Conservation (phyloP, 176 grass and related monocot genomes). For the Phoenix roebelenii region DNA sequence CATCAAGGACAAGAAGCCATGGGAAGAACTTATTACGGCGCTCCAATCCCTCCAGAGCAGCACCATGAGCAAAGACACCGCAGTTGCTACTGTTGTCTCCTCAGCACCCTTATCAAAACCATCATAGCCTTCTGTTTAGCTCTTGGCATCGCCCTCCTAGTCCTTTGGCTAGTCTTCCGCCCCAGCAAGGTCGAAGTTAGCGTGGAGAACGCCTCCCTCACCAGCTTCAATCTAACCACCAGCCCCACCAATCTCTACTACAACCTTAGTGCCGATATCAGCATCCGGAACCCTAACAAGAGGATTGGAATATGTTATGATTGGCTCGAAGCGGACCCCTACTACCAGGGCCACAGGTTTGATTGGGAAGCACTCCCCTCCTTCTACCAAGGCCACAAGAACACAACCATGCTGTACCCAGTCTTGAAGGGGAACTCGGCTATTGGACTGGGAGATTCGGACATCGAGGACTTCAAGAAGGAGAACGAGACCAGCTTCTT, state of each 20-base stretch:
- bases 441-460: not conserved
- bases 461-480: not conserved
- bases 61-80: constrained; percentile 8
- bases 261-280: constrained; percentile 34
- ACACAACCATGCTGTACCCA: constrained; percentile 7
- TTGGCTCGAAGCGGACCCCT: constrained; percentile 27
- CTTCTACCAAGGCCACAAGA: constrained; percentile 28
- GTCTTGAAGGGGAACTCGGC: constrained; percentile 15
- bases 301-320: constrained; percentile 39
- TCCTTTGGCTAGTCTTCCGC: constrained; percentile 55
- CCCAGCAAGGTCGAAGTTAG: constrained; percentile 31
- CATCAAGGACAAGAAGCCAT: constrained; percentile 12
- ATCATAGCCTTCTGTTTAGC: constrained; percentile 12
- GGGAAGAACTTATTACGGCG: constrained; percentile 48
- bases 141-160: constrained; percentile 22
- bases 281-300: constrained; percentile 46
- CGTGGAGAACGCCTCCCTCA: constrained; percentile 34
- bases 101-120: constrained; percentile 36
- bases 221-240: constrained; percentile 38
- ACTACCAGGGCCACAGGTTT: constrained; percentile 48
- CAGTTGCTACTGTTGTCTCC: constrained; percentile 11
- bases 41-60: constrained; percentile 23
- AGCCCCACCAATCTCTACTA: constrained; percentile 22
- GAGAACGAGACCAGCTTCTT: not conserved
- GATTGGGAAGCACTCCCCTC: constrained; percentile 22